Evolutionary conservation across 805 yeast genomes (phyloP).

Genomic region (Suhomyces kilbournensis): DNA sequence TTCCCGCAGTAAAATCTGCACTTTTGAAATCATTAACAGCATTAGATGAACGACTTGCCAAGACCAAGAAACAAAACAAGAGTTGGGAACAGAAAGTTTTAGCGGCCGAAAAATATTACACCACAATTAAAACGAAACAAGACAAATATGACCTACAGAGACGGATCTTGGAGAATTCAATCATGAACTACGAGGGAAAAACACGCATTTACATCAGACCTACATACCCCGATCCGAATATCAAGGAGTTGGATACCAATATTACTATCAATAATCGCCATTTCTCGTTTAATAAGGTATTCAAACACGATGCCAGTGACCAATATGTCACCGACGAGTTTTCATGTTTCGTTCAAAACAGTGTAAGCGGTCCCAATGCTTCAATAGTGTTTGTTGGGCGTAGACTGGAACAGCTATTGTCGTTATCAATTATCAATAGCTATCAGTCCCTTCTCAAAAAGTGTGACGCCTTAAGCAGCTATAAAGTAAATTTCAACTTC

Average conservation of each 20-base stretch:
- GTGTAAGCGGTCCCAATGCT: slow-evolving; percentile 15
- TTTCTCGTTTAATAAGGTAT: slow-evolving; percentile 18
- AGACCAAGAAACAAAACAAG: slow-evolving; percentile 15
- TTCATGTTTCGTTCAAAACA: slow-evolving; percentile 17
- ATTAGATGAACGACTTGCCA: slow-evolving; percentile 17
- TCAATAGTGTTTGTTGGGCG: slow-evolving; percentile 19
- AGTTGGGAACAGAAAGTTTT: slow-evolving; percentile 13
- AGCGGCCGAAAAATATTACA: not conserved
- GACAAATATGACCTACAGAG: slow-evolving; percentile 36
- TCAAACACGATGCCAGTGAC: slow-evolving; percentile 2
- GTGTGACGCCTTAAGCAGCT: not conserved
- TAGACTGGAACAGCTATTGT: slow-evolving; percentile 1
- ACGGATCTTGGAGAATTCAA: slow-evolving; percentile 48
- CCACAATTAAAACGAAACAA: slow-evolving; percentile 18
- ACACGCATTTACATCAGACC: slow-evolving; percentile 22
- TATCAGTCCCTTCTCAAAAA: slow-evolving; percentile 7
- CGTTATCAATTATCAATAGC: slow-evolving; percentile 7
- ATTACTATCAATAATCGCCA: not conserved
- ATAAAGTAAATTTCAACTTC: slow-evolving; percentile 9
- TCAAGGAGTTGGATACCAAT: slow-evolving; percentile 1
- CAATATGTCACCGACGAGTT: slow-evolving; percentile 19
- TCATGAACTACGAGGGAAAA: slow-evolving; percentile 31
- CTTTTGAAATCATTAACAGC: slow-evolving; percentile 18
- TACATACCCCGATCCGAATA: not conserved
- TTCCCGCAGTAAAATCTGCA: slow-evolving; percentile 12